Base-by-base conservation (phyloP, 2,329 filamentous ascomycete species). In the Pochonia chlamydosporia region DNA sequence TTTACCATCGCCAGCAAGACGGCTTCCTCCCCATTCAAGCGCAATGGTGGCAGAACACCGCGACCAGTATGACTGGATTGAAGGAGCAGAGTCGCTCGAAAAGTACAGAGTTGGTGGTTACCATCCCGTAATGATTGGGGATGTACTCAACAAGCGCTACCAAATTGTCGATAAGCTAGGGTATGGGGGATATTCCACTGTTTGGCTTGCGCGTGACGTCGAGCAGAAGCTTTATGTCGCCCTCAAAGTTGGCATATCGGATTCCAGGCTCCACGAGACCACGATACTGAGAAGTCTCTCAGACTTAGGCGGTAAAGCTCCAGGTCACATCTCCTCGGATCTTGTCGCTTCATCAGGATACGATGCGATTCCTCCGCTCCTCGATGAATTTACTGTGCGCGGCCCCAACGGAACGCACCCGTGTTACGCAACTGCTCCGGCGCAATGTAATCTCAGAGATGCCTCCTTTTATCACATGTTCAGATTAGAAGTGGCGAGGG, bases 121-220 rank as follows among this genome's bases (percentile, higher is more conserved):
- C n/a, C 39, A 41, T 28, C 39, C 39, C 2, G 39, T 41, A 3
- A 25, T 25, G 39, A 25, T 41, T 28, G 39, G 39, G n/a, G 39
- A 41, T 11, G 20, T 41, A 25, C 25, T 41, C 7, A 18, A 36
- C 33, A 20, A 36, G n/a, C 60, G 63, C 11, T 71, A 71, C 49
- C 56, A 58, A 30, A 49, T 70, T 18, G 50, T 65, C 28, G 60
- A 65, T 25, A 71, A 71, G 51, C 49, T 71, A 43, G 67, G 67
- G 37, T 66, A 57, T 51, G 66, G 68, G 20, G 59, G 61, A 1
- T 67, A 58, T 52, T 66, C 64, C 3, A 71, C 68, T 1, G 61
- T 70, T 42, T 71, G 66, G 68, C 63, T 72, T 21, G 67, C 63
- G 16, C 56, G 56, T 31, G 67, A 71, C 53, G 23, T n/a, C 21